A percentile compares a stretch with the other conserved stretches of the same genome.
Conservation (phyloP, 169 alveolate species). For the Condylostoma magnum region DNA sequence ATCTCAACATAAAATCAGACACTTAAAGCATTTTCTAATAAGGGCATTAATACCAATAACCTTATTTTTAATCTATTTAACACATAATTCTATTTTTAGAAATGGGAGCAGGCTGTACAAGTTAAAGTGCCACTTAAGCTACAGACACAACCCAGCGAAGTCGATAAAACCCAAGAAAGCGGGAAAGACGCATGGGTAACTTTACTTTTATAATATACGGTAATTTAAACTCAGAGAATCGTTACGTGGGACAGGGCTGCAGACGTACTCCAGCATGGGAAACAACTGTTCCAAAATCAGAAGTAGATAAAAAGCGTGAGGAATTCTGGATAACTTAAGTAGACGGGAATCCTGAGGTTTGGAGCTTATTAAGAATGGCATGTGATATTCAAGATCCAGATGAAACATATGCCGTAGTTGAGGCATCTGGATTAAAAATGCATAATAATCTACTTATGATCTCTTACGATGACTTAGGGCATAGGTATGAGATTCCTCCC, state of each 20-base stretch:
- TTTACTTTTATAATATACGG: background rate
- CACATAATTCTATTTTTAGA: too few relatives aligned
- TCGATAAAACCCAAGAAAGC: background rate
- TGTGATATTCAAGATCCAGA: background rate
- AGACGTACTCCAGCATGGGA: slow-evolving; percentile 33
- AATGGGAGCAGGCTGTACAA: too few relatives aligned
- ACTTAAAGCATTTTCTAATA: too few relatives aligned
- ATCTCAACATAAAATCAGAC: too few relatives aligned
- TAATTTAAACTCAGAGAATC: background rate
- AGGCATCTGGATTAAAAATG: background rate
- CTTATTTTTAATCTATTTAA: too few relatives aligned
- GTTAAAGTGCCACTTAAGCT: too few relatives aligned
- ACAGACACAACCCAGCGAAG: too few relatives aligned
- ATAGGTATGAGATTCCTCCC: slow-evolving; percentile 29
- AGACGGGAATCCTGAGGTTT: slow-evolving; percentile 20
- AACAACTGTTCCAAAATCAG: background rate
- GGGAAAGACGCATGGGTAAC: background rate
- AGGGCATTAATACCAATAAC: too few relatives aligned
- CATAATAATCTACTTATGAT: background rate
- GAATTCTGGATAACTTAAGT: slow-evolving; percentile 22
- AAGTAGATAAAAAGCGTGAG: slow-evolving; percentile 7
- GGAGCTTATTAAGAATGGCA: slow-evolving; percentile 22
- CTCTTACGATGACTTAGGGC: slow-evolving; percentile 4
- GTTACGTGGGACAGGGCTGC: slow-evolving; percentile 23
- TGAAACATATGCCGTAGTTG: background rate